Evolutionary conservation across 2,329 filamentous ascomycete genomes (phyloP), one percentile per base, ranked within the genome.

Genomic region (Cladophialophora immunda): DNA sequence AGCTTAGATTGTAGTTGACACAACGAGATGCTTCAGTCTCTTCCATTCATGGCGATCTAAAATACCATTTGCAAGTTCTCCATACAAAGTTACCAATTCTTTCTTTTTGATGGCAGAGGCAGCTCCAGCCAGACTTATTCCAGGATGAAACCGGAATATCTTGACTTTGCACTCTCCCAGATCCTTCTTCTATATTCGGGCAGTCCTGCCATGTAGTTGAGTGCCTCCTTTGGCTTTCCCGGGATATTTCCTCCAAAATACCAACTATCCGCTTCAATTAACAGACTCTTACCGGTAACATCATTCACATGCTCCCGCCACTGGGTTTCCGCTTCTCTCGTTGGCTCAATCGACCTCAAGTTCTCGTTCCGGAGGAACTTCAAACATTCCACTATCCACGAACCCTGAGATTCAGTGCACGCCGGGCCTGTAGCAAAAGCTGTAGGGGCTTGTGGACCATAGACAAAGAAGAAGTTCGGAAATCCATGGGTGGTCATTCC

Each of bases 211-310:
- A 71, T 57, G 45, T 74, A 88, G 56, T 82, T 82, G 9, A 87
- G 75, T 1, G 81, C 81, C 76, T 88, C 85, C 15, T 78, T 78
- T 0, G 78, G 70, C 76, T 88, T 88, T 0, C 82, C 84, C 0
- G 86, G 85, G 3, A 87, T 79, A 47, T 80, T 86, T 0, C 79
- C 81, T 1, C 87, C 86, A 82, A 87, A 86, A 68, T 86, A 88
- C 52, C 83, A 65, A 25, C 63, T 61, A 22, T 62, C 22, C 2
- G 29, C 50, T n/a, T 65, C 58, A 27, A 15, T 19, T 15, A 65
- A 54, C 4, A 65, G 30, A 7, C 25, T 36, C 25, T 59, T 45
- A 8, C 30, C 41, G 13, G 25, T 41, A 5, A 19, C 45, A 5
- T 54, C 64, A 17, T 58, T 63, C 29, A 58, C 55, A 27, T 58